These are phyloP conservation scores for Chrysanthemum seticuspe DNA, from an alignment of 129 eudicot genomes.

Conservation along the genomic window DNA sequence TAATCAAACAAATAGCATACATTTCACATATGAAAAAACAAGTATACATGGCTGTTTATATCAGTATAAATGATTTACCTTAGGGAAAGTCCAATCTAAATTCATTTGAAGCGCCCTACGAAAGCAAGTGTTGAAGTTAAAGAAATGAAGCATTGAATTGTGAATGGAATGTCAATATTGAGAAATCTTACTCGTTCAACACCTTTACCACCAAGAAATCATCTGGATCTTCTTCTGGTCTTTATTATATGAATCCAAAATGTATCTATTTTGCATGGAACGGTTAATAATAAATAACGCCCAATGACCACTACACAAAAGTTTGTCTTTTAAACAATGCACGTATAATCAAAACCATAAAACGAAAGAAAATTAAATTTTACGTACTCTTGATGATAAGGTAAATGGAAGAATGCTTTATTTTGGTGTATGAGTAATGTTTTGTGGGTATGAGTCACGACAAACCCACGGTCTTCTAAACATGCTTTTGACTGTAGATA, in stretches of 20 bases:
- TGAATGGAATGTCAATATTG: neutral
- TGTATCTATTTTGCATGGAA: neutral
- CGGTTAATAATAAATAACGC: neutral
- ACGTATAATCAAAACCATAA: neutral
- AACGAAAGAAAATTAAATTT: neutral
- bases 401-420: neutral
- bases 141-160: neutral
- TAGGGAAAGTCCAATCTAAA: neutral
- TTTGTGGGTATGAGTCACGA: neutral
- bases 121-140: neutral
- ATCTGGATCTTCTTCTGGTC: neutral
- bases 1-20: no score
- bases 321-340: no score
- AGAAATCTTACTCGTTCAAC: neutral
- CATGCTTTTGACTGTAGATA: neutral
- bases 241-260: neutral
- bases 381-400: neutral
- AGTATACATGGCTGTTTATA: no score
- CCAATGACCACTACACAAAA: neutral
- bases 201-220: neutral
- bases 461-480: slow-evolving; percentile 2
- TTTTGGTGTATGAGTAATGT: neutral
- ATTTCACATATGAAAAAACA: no score
- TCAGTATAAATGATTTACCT: neutral
- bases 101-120: neutral